Percentiles rank a stretch among this genome's conserved stretches.
phyloP scores from a whole-genome alignment of 768 basidiomycete species.

The Podaxis sp. region DNA sequence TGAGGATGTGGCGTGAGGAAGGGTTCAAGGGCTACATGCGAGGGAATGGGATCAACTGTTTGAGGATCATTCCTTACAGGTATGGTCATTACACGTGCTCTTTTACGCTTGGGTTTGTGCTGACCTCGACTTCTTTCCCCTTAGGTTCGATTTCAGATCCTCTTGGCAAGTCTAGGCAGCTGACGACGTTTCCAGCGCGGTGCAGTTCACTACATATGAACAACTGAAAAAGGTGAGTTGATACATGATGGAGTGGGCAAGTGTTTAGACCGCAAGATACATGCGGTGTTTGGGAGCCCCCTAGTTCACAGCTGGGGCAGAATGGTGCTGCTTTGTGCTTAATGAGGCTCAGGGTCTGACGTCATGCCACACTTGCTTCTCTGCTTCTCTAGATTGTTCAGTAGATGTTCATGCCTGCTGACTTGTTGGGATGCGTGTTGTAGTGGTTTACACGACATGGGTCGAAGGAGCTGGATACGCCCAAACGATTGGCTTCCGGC shows the following conservation, averaged over 20 bases:
- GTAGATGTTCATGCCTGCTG: neutral
- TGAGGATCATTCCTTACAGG: conserved; percentile 91
- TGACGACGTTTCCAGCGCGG: conserved; percentile 44
- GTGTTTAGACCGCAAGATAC: neutral
- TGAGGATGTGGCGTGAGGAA: conserved; percentile 91
- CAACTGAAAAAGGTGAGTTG: conserved; percentile 77
- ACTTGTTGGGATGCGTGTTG: neutral
- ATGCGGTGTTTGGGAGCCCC: neutral
- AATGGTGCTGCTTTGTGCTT: neutral
- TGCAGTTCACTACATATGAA: conserved; percentile 87
- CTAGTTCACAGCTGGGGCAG: neutral
- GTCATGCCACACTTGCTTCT: conserved; percentile 17
- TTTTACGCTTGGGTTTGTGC: conserved; percentile 1
- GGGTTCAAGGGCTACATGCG: conserved; percentile 92
- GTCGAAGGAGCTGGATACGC: conserved; percentile 78
- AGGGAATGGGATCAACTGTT: conserved; percentile 86
- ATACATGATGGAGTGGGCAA: neutral
- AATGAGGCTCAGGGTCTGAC: conserved; percentile 20
- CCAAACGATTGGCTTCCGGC: conserved; percentile 78
- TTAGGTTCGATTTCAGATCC: neutral
- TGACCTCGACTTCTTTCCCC: neutral
- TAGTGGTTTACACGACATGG: conserved; percentile 72
- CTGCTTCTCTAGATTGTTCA: neutral
- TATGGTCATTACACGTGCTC: conserved; percentile 25
- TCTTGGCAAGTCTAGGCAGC: neutral